A percentile compares a stretch with the other conserved stretches of the same genome.
These are phyloP conservation scores for Teunomyces kruisii DNA, from an alignment of 805 yeast genomes.

Conservation along the genomic window DNA sequence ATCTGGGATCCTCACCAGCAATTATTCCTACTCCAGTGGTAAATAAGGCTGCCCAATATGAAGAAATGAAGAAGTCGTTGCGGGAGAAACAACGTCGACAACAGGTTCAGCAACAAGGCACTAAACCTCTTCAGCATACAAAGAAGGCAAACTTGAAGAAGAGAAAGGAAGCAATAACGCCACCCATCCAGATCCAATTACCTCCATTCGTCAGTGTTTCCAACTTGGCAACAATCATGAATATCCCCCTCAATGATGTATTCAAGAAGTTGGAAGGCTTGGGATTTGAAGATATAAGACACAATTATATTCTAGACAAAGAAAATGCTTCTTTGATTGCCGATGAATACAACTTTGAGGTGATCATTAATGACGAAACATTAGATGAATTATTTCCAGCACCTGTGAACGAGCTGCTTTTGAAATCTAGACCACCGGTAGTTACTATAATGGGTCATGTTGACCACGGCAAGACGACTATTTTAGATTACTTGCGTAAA, in stretches of 20 bases:
- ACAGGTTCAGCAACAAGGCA: constrained; percentile 7
- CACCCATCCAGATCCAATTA: constrained; percentile 39
- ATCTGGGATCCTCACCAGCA: neutral
- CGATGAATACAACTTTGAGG: constrained; percentile 81
- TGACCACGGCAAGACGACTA: constrained; percentile 96
- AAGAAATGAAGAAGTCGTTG: constrained; percentile 17
- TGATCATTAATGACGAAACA: constrained; percentile 52
- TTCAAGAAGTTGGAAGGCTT: constrained; percentile 56
- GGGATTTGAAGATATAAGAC: constrained; percentile 73
- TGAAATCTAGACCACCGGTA: constrained; percentile 81
- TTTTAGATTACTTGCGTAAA: constrained; percentile 81
- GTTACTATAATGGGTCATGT: constrained; percentile 99
- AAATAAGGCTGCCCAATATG: constrained; percentile 10
- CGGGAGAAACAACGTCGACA: constrained; percentile 16
- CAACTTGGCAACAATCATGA: constrained; percentile 70
- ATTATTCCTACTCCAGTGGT: constrained; percentile 3
- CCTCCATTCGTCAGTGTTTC: constrained; percentile 81
- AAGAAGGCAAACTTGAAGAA: constrained; percentile 5
- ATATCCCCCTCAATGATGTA: constrained; percentile 61
- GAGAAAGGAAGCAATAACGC: constrained; percentile 10
- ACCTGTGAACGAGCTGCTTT: constrained; percentile 44
- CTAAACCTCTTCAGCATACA: constrained; percentile 5
- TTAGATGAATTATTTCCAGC: constrained; percentile 60
- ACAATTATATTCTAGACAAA: constrained; percentile 77
- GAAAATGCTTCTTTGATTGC: constrained; percentile 87